phyloP scores from a whole-genome alignment of 495 filamentous ascomycete genomes.

The Penicillium ucsense region DNA sequence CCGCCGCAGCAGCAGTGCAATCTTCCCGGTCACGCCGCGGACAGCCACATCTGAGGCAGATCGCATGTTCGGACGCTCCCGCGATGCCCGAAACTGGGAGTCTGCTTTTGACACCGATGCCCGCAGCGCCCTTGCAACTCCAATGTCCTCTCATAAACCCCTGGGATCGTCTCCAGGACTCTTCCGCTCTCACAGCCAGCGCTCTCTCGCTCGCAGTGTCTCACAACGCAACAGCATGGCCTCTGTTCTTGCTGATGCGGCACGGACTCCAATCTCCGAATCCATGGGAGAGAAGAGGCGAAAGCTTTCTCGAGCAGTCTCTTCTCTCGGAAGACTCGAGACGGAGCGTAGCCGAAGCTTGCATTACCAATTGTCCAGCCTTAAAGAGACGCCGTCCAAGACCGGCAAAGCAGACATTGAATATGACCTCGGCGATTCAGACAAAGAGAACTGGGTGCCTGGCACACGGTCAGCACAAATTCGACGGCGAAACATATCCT shows the following conservation, averaged over 20 bases:
- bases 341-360: conserved; percentile 21
- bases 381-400: conserved; percentile 18
- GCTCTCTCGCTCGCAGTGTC: conserved; percentile 28
- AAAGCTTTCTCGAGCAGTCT: conserved; percentile 53
- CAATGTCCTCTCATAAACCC: conserved; percentile 59
- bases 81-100: conserved; percentile 79
- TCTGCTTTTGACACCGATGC: conserved; percentile 66
- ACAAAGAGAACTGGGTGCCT: conserved; percentile 89
- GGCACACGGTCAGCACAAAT: conserved; percentile 35
- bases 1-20: conserved; percentile 51
- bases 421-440: conserved; percentile 57
- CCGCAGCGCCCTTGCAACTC: conserved; percentile 59
- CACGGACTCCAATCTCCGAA: conserved; percentile 33
- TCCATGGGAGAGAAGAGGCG: conserved; percentile 47
- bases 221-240: conserved; percentile 47
- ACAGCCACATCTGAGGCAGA: conserved; percentile 24
- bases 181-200: conserved; percentile 53
- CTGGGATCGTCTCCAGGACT: conserved; percentile 65
- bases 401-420: conserved; percentile 26
- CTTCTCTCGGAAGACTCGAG: conserved; percentile 61
- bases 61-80: conserved; percentile 54
- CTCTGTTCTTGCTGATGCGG: conserved; percentile 33
- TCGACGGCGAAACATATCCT: conserved; percentile 27
- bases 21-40: conserved; percentile 32
- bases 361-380: conserved; percentile 9